These are phyloP conservation scores for Crithidia bombi DNA, from an alignment of 208 protist species.

Conservation along the genomic window DNA sequence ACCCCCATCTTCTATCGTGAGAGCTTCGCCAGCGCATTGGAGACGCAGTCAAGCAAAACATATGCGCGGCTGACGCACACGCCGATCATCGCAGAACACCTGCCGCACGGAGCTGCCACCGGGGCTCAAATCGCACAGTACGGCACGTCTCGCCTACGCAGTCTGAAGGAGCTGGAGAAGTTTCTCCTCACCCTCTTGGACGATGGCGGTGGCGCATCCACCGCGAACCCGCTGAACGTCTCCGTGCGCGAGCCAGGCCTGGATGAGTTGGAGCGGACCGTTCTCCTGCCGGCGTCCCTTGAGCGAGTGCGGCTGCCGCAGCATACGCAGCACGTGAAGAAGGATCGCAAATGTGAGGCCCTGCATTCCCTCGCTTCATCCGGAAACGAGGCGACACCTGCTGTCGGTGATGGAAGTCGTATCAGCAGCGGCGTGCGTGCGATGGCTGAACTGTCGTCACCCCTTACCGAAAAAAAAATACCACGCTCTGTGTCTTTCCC, in stretches of 20 bases:
- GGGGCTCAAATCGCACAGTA: constrained; percentile 45
- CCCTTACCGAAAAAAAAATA: not conserved
- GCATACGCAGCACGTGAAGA: not conserved
- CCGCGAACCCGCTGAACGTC: not conserved
- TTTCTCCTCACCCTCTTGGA: constrained; percentile 30
- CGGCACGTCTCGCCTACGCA: constrained; percentile 28
- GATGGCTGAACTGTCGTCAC: too few relatives aligned
- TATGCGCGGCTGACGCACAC: constrained; percentile 57
- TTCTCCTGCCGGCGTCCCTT: not conserved
- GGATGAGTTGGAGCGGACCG: constrained; percentile 12
- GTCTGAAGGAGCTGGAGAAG: constrained; percentile 40
- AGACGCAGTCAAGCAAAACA: constrained; percentile 39
- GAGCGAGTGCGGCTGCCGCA: not conserved
- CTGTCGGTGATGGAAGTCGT: not conserved
- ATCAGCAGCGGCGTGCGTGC: too few relatives aligned
- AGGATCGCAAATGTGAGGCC: not conserved
- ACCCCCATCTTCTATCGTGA: constrained; percentile 50
- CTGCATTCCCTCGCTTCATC: not conserved
- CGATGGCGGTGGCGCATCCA: not conserved
- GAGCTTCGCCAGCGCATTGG: constrained; percentile 53
- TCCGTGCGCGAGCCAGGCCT: constrained; percentile 6
- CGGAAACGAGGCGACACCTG: not conserved
- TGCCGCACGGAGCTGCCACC: constrained; percentile 31
- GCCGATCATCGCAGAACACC: constrained; percentile 35
- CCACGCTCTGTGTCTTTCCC: constrained; percentile 14